Evolutionary conservation across 345 rosid genomes (phyloP).

Genomic region (Trapa bicornis): DNA sequence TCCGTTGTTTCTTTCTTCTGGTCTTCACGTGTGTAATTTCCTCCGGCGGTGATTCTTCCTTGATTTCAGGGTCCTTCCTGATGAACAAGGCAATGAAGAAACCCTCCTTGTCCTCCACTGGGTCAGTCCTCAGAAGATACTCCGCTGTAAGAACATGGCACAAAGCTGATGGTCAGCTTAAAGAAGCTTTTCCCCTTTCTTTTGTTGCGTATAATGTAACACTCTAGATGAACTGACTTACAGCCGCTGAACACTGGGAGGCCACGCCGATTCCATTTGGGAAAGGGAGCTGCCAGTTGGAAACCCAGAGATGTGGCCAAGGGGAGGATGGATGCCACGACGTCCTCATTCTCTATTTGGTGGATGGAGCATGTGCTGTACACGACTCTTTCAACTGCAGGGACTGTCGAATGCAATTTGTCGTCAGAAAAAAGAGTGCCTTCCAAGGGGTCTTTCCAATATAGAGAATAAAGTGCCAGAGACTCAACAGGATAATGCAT

Average conservation of each 20-base stretch:
- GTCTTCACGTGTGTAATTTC: background rate
- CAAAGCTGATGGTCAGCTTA: background rate
- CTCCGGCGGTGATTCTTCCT: background rate
- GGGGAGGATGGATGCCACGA: conserved; percentile 49
- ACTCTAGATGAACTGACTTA: conserved; percentile 20
- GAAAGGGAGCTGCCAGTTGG: conserved; percentile 51
- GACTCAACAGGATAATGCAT: conserved; percentile 51
- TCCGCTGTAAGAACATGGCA: conserved; percentile 22
- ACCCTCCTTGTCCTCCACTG: conserved; percentile 69
- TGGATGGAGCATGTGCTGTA: conserved; percentile 90
- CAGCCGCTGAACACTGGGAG: conserved; percentile 61
- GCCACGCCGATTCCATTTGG: conserved; percentile 65
- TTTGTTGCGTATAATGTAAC: background rate
- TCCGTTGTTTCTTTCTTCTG: background rate
- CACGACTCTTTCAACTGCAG: conserved; percentile 50
- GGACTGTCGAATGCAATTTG: conserved; percentile 24
- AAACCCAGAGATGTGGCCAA: conserved; percentile 46
- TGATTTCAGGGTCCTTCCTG: conserved; percentile 6
- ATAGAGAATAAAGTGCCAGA: background rate
- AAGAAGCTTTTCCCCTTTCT: background rate
- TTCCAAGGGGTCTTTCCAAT: background rate
- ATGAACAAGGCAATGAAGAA: conserved; percentile 67
- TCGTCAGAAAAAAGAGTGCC: background rate
- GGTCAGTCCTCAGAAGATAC: conserved; percentile 35
- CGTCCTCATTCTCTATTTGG: conserved; percentile 85